phyloP scores from a whole-genome alignment of 441 rosid species.

The Flueggea neowawraea region DNA sequence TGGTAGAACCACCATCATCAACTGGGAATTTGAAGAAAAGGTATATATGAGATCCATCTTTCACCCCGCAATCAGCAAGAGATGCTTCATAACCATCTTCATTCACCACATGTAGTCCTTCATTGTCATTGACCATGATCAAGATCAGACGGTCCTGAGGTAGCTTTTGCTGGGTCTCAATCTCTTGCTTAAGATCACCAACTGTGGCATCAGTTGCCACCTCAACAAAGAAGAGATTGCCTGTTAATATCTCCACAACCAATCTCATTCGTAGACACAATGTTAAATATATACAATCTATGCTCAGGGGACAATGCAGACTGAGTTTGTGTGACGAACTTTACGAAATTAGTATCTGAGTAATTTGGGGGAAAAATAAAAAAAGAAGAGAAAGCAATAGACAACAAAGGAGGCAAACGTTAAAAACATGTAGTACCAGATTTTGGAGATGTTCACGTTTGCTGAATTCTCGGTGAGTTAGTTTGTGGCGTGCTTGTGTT shows the following conservation, averaged over 20 bases:
- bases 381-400: no score
- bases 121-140: constrained; percentile 19
- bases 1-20: constrained; percentile 26
- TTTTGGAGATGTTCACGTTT: constrained; percentile 17
- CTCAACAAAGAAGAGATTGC: constrained; percentile 42
- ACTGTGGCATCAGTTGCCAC: constrained; percentile 48
- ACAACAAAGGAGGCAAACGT: no score
- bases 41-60: constrained; percentile 54
- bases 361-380: no score
- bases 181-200: constrained; percentile 50
- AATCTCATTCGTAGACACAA: constrained; percentile 36
- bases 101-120: constrained; percentile 6
- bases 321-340: no score
- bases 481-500: constrained; percentile 19
- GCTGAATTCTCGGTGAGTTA: constrained; percentile 23
- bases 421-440: not conserved
- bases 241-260: constrained; percentile 67
- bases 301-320: not conserved
- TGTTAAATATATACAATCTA: not conserved
- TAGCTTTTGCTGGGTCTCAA: constrained; percentile 38
- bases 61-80: constrained; percentile 43
- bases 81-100: constrained; percentile 31
- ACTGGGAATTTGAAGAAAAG: constrained; percentile 43
- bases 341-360: no score
- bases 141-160: constrained; percentile 53